phyloP scores from a whole-genome alignment of 2,329 filamentous ascomycete species.

The Piedraia hortae region DNA sequence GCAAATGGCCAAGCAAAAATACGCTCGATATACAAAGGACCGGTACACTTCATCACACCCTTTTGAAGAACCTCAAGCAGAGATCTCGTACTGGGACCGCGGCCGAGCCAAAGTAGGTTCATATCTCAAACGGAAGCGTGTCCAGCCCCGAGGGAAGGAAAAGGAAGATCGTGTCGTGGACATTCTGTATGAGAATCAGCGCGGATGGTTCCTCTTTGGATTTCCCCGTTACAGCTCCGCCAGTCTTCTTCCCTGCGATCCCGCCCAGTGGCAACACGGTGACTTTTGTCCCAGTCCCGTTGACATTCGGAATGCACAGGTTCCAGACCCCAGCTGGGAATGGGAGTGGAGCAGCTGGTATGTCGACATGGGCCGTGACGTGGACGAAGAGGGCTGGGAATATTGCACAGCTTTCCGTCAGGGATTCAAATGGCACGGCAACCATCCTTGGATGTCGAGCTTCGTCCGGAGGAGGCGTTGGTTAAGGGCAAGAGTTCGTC shows the following conservation, averaged over 20 bases:
- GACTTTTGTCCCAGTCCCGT: constrained; percentile 29
- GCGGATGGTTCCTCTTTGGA: constrained; percentile 71
- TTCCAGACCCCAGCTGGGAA: constrained; percentile 84
- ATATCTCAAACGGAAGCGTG: constrained; percentile 10
- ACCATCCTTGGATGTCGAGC: constrained; percentile 73
- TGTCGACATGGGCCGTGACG: constrained; percentile 50
- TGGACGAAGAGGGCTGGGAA: constrained; percentile 83
- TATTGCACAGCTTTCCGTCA: constrained; percentile 64
- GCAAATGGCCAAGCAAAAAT: constrained; percentile 12
- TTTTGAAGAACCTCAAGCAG: constrained; percentile 1
- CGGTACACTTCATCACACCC: constrained; percentile 4
- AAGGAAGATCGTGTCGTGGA: constrained; percentile 35
- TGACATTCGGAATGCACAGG: constrained; percentile 61
- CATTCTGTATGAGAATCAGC: constrained; percentile 83
- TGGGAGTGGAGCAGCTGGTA: constrained; percentile 57
- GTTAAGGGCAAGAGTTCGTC: constrained; percentile 54
- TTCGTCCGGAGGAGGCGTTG: constrained; percentile 78
- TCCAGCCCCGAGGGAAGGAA: constrained; percentile 6
- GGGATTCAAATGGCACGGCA: constrained; percentile 46
- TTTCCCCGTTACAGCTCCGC: constrained; percentile 67
- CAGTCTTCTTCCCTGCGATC: constrained; percentile 65
- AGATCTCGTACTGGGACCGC: constrained; percentile 8
- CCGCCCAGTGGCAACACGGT: constrained; percentile 53
- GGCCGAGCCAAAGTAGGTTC: constrained; percentile 9
- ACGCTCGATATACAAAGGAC: constrained; percentile 11